Evolutionary conservation across 495 filamentous ascomycete species (phyloP).

Genomic region (Lophiostoma macrostomum): DNA sequence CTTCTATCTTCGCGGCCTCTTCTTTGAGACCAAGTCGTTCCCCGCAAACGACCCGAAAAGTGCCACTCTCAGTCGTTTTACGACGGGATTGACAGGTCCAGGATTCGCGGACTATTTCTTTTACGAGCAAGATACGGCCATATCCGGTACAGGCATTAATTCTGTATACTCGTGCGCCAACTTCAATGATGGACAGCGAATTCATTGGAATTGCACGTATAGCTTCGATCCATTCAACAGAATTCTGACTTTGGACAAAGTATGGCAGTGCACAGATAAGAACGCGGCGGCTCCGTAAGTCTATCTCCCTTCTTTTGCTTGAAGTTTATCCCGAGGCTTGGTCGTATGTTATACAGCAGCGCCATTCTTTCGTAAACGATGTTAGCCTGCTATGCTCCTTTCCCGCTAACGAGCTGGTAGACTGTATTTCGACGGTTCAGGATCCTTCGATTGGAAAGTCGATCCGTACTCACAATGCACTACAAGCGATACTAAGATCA

Average conservation of each 20-base stretch:
- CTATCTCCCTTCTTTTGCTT: background rate
- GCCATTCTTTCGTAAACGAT: too few species aligned
- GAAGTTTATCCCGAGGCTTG: background rate
- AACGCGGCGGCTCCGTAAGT: background rate
- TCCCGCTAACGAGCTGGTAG: too few species aligned
- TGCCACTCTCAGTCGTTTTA: background rate
- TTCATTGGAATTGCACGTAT: conserved; percentile 2
- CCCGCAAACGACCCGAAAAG: background rate
- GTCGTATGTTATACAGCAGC: too few species aligned
- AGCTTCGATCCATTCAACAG: conserved; percentile 5
- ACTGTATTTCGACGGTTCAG: conserved; percentile 10
- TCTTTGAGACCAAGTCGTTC: background rate
- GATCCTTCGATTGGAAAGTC: conserved; percentile 8
- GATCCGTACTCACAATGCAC: background rate
- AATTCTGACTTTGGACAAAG: conserved; percentile 1
- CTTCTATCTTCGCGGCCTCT: background rate
- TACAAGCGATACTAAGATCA: background rate
- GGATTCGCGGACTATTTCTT: conserved; percentile 4
- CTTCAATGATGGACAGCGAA: background rate
- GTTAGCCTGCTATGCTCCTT: background rate
- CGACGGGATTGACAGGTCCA: background rate
- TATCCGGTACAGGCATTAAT: conserved; percentile 2
- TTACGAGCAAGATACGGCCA: background rate
- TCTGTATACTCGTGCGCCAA: conserved; percentile 1
- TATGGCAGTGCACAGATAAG: conserved; percentile 13